Base-by-base conservation (phyloP, 2,329 filamentous ascomycete genomes). In the Colletotrichum karsti region DNA sequence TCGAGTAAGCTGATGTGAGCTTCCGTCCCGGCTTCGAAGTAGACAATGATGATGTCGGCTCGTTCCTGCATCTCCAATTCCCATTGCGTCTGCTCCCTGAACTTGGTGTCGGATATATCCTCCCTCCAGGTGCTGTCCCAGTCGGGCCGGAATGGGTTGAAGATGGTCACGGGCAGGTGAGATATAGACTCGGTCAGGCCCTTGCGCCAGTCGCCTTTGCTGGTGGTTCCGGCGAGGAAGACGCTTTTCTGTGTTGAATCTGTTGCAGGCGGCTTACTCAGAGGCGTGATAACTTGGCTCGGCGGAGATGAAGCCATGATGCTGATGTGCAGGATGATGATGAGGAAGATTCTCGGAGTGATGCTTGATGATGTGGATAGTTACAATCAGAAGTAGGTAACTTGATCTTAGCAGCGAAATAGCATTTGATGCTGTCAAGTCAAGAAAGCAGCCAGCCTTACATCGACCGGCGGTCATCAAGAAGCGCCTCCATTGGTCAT, bases 1-100 rank as follows among this genome's bases (percentile, higher is more conserved):
- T 92, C 90, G 48, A 91, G 76, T 73, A 92, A 76, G 35, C 85
- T 89, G 26, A 91, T 82, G 1, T 87, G 86, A 7, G 88, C 87
- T 51, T 81, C 78, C 0, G 86, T 88, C 3, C 70, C 77, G 1
- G 81, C 78, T 50, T 87, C 83, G 63, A 91, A 88, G 74, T 86
- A 89, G 60, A 91, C 79, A 24, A 86, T 84, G 7, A 91, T 78
- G 5, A 91, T 72, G 71, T 85, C 82, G 0, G 87, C 86, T 1
- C 70, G 68, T 13, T 87, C 84, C 70, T 88, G 84, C 75, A 82
- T 87, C 15, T 84, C 80, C 2, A 91, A 80, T 78, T 92, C 90
- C 89, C 90, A 92, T 30, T 82, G 76, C 0, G 88, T 82, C 74
- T 92, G 90, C 41, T 84, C 76, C 8, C 75, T 76, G 76, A 87